Percentiles rank a stretch among this genome's conserved stretches.
Conservation (phyloP, 345 rosid species). For the Melaleuca quinquenervia region DNA sequence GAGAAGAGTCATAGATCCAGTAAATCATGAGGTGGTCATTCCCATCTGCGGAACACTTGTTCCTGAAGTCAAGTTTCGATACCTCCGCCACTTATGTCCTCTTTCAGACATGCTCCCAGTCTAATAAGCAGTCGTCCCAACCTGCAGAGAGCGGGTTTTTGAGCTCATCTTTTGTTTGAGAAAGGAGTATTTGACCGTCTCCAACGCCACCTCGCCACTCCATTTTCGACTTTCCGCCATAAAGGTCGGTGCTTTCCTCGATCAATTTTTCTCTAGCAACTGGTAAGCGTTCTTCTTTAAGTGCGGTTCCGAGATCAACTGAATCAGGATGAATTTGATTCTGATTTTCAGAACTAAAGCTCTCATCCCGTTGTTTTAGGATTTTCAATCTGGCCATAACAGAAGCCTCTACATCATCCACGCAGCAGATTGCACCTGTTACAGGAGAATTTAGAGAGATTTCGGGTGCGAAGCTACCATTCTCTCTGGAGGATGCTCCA, state of each 20-base stretch:
- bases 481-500: not conserved
- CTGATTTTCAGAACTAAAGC: not conserved
- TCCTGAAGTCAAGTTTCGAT: not conserved
- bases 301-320: not conserved
- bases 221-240: not conserved
- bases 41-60: not conserved
- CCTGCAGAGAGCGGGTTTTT: not conserved
- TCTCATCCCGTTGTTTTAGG: slow-evolving; percentile 18
- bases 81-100: not conserved
- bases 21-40: not conserved
- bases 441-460: not conserved
- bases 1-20: not conserved
- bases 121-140: not conserved
- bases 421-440: not conserved
- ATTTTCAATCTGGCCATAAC: slow-evolving; percentile 31
- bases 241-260: not conserved
- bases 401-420: slow-evolving; percentile 21
- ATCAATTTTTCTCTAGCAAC: not conserved
- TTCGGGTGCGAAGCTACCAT: not conserved
- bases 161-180: not conserved
- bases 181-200: not conserved
- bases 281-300: not conserved
- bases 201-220: not conserved
- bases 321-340: not conserved
- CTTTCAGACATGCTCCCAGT: not conserved